Evolutionary conservation across 768 basidiomycete species (phyloP).

Genomic region (Hericium erinaceus): DNA sequence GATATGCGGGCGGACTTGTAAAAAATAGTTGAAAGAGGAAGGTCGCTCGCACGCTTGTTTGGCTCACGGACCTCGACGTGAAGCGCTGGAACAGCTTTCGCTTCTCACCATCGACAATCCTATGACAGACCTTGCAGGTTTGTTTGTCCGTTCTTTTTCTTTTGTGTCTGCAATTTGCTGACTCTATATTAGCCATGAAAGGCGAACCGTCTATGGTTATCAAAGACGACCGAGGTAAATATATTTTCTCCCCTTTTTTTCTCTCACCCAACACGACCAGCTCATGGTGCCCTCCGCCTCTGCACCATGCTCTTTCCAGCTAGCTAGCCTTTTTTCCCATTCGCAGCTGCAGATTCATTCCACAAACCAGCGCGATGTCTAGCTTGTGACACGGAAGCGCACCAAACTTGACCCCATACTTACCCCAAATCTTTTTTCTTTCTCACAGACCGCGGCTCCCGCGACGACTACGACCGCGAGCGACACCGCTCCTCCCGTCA

Average conservation of each 20-base stretch:
- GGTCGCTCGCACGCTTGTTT: too few species aligned
- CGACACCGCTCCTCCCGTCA: constrained; percentile 18
- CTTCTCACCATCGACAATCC: background rate
- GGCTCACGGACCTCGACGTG: too few species aligned
- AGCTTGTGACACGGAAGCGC: constrained; percentile 6
- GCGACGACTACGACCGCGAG: constrained; percentile 18
- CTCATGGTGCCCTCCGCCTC: constrained; percentile 16
- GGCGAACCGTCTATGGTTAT: background rate
- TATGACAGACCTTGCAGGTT: background rate
- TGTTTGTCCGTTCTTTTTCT: background rate
- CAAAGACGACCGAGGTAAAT: background rate
- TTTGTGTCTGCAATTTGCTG: background rate
- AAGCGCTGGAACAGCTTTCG: too few species aligned
- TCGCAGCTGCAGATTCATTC: constrained; percentile 10
- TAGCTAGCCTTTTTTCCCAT: constrained; percentile 15
- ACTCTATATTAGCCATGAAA: background rate
- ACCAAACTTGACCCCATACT: constrained; percentile 8
- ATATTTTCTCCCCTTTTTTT: constrained; percentile 5
- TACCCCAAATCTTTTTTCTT: constrained; percentile 8
- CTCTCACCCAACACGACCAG: constrained; percentile 12
- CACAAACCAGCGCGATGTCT: constrained; percentile 7
- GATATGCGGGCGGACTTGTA: too few species aligned
- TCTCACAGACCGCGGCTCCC: constrained; percentile 14
- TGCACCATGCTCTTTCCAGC: constrained; percentile 13
- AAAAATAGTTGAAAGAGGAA: too few species aligned